Percentiles rank a stretch among this genome's conserved stretches.
These are phyloP conservation scores for Pulicaria dysenterica DNA, from an alignment of 129 eudicot species.

Conservation along the genomic window DNA sequence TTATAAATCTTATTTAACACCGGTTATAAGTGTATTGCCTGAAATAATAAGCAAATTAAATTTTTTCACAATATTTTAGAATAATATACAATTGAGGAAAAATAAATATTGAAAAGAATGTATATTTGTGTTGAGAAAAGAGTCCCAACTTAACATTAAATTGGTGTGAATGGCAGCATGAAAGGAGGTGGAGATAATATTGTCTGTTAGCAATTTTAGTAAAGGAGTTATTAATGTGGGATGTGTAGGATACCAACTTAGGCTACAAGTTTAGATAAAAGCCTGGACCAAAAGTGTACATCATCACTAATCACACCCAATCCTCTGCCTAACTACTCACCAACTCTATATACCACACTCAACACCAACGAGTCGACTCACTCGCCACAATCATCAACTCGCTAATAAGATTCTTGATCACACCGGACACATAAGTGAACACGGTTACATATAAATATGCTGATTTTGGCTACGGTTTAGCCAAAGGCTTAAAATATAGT, in stretches of 20 bases:
- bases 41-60: too few relatives aligned
- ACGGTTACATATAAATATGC: too few relatives aligned
- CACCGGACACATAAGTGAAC: too few relatives aligned
- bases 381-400: neutral
- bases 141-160: slow-evolving; percentile 24
- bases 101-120: too few relatives aligned
- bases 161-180: slow-evolving; percentile 27
- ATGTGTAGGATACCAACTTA: slow-evolving; percentile 20
- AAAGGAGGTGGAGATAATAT: slow-evolving; percentile 15
- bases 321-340: slow-evolving; percentile 30
- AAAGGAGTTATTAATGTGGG: neutral
- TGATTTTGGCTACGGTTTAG: too few relatives aligned
- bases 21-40: too few relatives aligned
- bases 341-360: slow-evolving; percentile 15
- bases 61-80: too few relatives aligned
- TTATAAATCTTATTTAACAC: too few relatives aligned
- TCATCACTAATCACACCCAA: slow-evolving; percentile 43
- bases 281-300: slow-evolving; percentile 39
- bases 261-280: slow-evolving; percentile 25
- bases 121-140: neutral
- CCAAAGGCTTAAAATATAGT: too few relatives aligned
- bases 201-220: slow-evolving; percentile 12
- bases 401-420: too few relatives aligned
- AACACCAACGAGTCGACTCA: neutral
- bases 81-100: too few relatives aligned